Conservation (phyloP, 139 green algal species). For the Chlorella sp. region DNA sequence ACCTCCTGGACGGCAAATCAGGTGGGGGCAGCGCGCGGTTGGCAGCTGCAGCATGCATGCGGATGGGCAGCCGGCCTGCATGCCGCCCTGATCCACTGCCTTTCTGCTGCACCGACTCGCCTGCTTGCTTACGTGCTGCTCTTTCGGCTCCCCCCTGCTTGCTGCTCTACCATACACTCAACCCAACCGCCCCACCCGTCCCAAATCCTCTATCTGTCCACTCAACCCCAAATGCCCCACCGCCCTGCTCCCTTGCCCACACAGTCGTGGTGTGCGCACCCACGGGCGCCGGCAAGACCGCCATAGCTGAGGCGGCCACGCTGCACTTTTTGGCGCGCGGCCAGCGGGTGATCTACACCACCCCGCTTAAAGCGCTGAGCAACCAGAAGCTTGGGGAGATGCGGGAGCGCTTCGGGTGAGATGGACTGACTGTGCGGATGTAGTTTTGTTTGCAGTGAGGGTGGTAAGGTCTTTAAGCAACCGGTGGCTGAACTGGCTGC, state of each 20-base stretch:
- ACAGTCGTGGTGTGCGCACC: slow-evolving; percentile 93
- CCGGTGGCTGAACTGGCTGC: too few relatives aligned
- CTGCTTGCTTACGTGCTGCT: too few relatives aligned
- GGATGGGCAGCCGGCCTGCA: too few relatives aligned
- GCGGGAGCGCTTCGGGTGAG: slow-evolving; percentile 75
- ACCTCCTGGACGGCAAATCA: slow-evolving; percentile 71
- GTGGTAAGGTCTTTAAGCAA: too few relatives aligned
- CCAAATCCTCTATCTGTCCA: too few relatives aligned
- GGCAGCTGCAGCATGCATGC: too few relatives aligned
- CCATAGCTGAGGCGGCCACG: slow-evolving; percentile 92
- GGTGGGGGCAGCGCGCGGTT: not conserved
- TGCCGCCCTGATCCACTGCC: too few relatives aligned
- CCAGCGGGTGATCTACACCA: slow-evolving; percentile 91
- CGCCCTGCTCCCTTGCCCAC: not conserved
- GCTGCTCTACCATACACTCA: too few relatives aligned
- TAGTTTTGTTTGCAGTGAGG: too few relatives aligned
- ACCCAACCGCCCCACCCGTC: too few relatives aligned
- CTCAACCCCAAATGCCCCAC: not conserved
- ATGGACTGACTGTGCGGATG: not conserved
- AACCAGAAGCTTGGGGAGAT: slow-evolving; percentile 96
- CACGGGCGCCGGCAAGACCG: slow-evolving; percentile 97
- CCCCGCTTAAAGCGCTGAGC: slow-evolving; percentile 86
- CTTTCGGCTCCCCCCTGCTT: too few relatives aligned
- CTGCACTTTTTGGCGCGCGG: slow-evolving; percentile 75
- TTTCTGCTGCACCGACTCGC: too few relatives aligned